phyloP scores from a whole-genome alignment of 768 basidiomycete genomes.

The Mrakia gelida region DNA sequence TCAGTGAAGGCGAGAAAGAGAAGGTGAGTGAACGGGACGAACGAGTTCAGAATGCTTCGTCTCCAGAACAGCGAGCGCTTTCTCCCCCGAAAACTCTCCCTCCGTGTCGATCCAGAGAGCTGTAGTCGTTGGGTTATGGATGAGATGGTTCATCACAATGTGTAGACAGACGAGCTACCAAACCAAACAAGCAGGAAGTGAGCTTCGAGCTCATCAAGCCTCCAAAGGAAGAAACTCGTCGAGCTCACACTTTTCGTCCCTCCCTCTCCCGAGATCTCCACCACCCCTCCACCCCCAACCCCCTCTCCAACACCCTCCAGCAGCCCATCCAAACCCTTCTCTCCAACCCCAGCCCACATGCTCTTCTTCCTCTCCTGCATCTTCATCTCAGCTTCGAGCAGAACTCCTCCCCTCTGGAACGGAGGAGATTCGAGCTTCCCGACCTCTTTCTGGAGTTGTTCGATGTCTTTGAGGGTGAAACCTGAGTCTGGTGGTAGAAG shows the following conservation, averaged over 20 bases:
- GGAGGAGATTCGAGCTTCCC: background rate
- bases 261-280: slow-evolving; percentile 12
- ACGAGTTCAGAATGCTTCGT: background rate
- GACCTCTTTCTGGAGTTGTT: background rate
- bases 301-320: slow-evolving; percentile 2
- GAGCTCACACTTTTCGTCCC: background rate
- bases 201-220: background rate
- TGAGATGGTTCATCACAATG: background rate
- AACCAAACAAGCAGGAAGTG: background rate
- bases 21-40: background rate
- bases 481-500: background rate
- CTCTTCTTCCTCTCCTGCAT: background rate
- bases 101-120: slow-evolving; percentile 12
- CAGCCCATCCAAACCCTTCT: slow-evolving; percentile 1
- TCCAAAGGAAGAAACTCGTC: too few relatives aligned
- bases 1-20: background rate
- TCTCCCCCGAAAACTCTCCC: background rate
- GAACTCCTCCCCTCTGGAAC: background rate
- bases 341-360: background rate
- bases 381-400: background rate
- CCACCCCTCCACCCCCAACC: background rate
- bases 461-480: background rate
- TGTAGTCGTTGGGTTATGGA: background rate
- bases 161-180: background rate
- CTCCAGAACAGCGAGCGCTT: background rate